These are phyloP conservation scores for Arthrinium phaeospermum DNA, from an alignment of 2,329 filamentous ascomycete species.

Conservation along the genomic window DNA sequence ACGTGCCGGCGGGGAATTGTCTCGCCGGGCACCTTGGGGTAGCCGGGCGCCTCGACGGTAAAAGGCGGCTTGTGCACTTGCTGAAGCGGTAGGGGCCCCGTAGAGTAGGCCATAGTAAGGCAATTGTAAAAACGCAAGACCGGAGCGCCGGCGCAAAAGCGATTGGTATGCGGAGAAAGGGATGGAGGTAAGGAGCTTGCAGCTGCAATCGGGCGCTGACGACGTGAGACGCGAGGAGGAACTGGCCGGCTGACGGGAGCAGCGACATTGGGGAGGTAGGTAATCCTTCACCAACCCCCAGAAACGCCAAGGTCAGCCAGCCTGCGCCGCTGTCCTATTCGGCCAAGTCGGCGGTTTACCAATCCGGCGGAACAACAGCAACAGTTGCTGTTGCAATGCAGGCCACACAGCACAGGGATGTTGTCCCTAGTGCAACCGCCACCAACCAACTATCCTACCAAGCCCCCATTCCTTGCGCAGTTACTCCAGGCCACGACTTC, in stretches of 20 bases:
- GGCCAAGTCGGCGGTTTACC: background rate
- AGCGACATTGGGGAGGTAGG: background rate
- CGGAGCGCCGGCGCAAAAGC: background rate
- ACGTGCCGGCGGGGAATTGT: slow-evolving; percentile 81
- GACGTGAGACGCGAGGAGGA: background rate
- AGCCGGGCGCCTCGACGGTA: slow-evolving; percentile 74
- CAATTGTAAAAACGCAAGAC: background rate
- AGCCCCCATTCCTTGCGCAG: too few species aligned
- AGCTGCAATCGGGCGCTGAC: background rate
- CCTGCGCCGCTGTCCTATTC: background rate
- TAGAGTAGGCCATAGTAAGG: background rate
- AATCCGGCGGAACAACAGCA: too few species aligned
- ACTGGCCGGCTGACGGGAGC: background rate
- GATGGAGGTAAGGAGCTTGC: background rate
- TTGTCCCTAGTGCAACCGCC: too few species aligned
- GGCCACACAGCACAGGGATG: too few species aligned
- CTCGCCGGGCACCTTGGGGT: slow-evolving; percentile 75
- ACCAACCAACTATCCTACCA: too few species aligned
- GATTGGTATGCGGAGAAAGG: background rate
- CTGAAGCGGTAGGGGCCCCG: slow-evolving; percentile 56
- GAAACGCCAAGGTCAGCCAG: background rate
- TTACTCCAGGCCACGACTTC: too few species aligned
- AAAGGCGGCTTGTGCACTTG: slow-evolving; percentile 75
- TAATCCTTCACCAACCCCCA: background rate
- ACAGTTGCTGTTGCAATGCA: too few species aligned